These are phyloP conservation scores for Candolleomyces eurysporus DNA, from an alignment of 768 basidiomycete genomes.

Conservation along the genomic window DNA sequence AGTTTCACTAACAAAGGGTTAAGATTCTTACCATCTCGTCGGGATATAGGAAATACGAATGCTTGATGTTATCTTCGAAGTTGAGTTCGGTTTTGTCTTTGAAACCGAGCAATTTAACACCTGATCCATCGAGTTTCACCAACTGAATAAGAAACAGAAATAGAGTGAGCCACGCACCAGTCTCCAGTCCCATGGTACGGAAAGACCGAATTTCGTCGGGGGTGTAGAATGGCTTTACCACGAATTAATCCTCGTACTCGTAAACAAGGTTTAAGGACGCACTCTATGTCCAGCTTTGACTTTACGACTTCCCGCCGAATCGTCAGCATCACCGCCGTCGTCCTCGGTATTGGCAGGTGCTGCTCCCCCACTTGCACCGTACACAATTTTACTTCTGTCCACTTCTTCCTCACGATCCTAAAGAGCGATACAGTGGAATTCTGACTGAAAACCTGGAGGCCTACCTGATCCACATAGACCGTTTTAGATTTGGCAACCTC, in stretches of 20 bases:
- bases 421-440: neutral
- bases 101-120: constrained; percentile 91
- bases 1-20: neutral
- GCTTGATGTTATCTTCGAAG: constrained; percentile 91
- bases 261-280: constrained; percentile 5
- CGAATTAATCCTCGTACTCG: constrained; percentile 2
- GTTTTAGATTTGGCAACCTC: constrained; percentile 73
- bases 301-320: constrained; percentile 32
- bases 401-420: constrained; percentile 47
- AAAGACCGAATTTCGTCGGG: constrained; percentile 81
- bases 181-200: constrained; percentile 75
- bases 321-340: constrained; percentile 38
- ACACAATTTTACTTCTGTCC: constrained; percentile 44
- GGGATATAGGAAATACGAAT: constrained; percentile 89
- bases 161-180: constrained; percentile 46
- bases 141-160: neutral
- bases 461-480: constrained; percentile 74
- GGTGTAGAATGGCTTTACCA: constrained; percentile 73
- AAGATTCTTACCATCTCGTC: constrained; percentile 69
- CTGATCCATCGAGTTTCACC: constrained; percentile 33
- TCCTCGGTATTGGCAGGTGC: constrained; percentile 33
- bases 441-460: constrained; percentile 3
- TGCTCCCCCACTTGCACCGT: constrained; percentile 40
- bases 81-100: constrained; percentile 65
- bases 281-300: constrained; percentile 57